phyloP scores from a whole-genome alignment of 2,329 filamentous ascomycete genomes.

The Aspergillus caelatus region DNA sequence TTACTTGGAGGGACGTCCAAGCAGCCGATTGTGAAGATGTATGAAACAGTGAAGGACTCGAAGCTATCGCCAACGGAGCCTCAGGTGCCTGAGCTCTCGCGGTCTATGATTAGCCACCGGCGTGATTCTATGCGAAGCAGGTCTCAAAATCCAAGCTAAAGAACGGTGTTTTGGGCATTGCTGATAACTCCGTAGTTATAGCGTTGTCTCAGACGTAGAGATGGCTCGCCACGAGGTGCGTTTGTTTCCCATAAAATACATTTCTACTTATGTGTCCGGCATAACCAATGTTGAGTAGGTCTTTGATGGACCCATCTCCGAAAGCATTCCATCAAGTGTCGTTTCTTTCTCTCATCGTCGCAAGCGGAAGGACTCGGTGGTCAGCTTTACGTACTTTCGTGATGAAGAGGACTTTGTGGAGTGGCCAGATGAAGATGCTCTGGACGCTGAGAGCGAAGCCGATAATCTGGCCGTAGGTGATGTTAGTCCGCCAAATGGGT shows the following conservation, averaged over 20 bases:
- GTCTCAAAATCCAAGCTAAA: slow-evolving; percentile 21
- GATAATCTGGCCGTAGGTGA: slow-evolving; percentile 46
- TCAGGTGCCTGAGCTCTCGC: slow-evolving; percentile 25
- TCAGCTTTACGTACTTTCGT: slow-evolving; percentile 87
- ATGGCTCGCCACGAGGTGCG: slow-evolving; percentile 94
- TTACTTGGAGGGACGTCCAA: background rate
- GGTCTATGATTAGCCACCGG: slow-evolving; percentile 28
- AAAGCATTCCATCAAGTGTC: slow-evolving; percentile 91
- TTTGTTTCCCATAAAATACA: slow-evolving; percentile 11
- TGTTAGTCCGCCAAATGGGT: slow-evolving; percentile 41
- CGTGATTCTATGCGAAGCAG: slow-evolving; percentile 46
- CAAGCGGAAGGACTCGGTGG: slow-evolving; percentile 75
- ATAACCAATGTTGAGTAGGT: slow-evolving; percentile 51
- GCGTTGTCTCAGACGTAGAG: slow-evolving; percentile 92
- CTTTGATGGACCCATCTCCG: slow-evolving; percentile 89
- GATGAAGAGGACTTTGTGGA: slow-evolving; percentile 66
- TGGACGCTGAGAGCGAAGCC: slow-evolving; percentile 48
- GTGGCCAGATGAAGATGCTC: slow-evolving; percentile 53
- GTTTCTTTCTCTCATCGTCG: slow-evolving; percentile 90
- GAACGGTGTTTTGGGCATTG: background rate
- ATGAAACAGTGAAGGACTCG: slow-evolving; percentile 32
- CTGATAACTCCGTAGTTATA: slow-evolving; percentile 52
- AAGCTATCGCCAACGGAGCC: slow-evolving; percentile 28
- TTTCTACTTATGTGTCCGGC: background rate
- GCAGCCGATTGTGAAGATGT: background rate